These are phyloP conservation scores for Amniculicola lignicola DNA, from an alignment of 495 filamentous ascomycete species.

Conservation along the genomic window DNA sequence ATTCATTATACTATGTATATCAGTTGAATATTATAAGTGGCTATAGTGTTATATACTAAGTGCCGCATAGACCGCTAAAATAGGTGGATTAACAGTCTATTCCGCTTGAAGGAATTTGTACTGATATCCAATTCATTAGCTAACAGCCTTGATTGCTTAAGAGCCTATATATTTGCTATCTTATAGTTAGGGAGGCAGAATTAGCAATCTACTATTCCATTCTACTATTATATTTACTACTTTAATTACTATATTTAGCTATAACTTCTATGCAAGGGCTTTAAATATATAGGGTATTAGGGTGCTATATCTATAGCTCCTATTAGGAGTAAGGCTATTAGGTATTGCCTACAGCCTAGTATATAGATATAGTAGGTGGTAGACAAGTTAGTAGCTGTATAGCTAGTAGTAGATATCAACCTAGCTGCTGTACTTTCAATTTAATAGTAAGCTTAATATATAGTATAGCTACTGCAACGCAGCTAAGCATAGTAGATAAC, in stretches of 20 bases:
- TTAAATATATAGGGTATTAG: too few relatives aligned
- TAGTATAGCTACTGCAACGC: too few relatives aligned
- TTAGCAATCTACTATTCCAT: not conserved
- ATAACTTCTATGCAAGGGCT: too few relatives aligned
- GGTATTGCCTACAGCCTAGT: too few relatives aligned
- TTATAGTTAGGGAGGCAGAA: not conserved
- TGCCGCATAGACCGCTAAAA: not conserved
- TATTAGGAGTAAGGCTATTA: too few relatives aligned
- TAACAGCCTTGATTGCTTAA: not conserved
- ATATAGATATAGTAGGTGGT: too few relatives aligned
- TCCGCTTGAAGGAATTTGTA: not conserved
- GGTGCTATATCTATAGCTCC: too few relatives aligned
- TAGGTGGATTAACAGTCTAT: not conserved
- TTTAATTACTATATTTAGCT: not conserved
- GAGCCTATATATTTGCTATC: not conserved
- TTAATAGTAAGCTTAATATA: too few relatives aligned
- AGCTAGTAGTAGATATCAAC: too few relatives aligned
- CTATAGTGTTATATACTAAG: not conserved
- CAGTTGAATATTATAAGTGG: not conserved
- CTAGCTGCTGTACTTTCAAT: too few relatives aligned
- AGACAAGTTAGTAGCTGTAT: too few relatives aligned
- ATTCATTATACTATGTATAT: not conserved
- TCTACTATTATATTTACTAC: not conserved
- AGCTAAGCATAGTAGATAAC: too few relatives aligned
- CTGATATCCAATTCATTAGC: not conserved